phyloP scores from a whole-genome alignment of 495 filamentous ascomycete species.

The Geoglossum glabrum region DNA sequence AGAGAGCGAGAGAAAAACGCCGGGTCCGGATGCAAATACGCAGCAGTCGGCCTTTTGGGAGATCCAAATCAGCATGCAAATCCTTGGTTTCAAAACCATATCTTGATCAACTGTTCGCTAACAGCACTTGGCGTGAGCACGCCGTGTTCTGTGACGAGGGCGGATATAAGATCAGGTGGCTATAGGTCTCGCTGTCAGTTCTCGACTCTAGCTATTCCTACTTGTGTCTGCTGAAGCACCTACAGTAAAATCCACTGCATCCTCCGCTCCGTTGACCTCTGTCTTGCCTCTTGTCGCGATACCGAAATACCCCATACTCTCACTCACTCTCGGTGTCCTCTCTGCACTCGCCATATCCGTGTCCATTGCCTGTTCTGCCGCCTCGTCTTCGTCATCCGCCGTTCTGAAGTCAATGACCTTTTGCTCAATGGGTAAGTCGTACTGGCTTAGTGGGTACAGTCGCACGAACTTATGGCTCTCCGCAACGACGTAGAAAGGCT shows the following conservation, averaged over 20 bases:
- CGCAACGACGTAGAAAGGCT: conserved; percentile 76
- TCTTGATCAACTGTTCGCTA: conserved; percentile 59
- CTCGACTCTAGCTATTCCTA: not conserved
- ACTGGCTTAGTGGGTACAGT: conserved; percentile 58
- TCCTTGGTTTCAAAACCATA: conserved; percentile 39
- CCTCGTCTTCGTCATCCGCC: conserved; percentile 13
- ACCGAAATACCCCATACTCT: not conserved
- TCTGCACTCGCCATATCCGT: not conserved
- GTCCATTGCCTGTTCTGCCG: conserved; percentile 6
- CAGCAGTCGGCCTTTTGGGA: not conserved
- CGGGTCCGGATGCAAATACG: conserved; percentile 1
- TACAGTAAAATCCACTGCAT: conserved; percentile 70
- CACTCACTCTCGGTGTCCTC: not conserved
- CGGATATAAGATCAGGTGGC: conserved; percentile 60
- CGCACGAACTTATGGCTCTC: conserved; percentile 92
- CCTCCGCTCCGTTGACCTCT: conserved; percentile 10
- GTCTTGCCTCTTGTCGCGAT: not conserved
- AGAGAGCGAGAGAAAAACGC: conserved; percentile 1
- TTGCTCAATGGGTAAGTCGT: conserved; percentile 57
- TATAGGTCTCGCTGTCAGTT: conserved; percentile 5
- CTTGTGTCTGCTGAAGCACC: conserved; percentile 10
- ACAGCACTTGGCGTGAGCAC: conserved; percentile 57
- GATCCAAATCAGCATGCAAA: not conserved
- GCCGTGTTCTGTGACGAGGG: conserved; percentile 57
- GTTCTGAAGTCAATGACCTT: conserved; percentile 50